Evolutionary conservation across 1,284 basidiomycete species (phyloP).

Genomic region (Sporisorium sorghi): DNA sequence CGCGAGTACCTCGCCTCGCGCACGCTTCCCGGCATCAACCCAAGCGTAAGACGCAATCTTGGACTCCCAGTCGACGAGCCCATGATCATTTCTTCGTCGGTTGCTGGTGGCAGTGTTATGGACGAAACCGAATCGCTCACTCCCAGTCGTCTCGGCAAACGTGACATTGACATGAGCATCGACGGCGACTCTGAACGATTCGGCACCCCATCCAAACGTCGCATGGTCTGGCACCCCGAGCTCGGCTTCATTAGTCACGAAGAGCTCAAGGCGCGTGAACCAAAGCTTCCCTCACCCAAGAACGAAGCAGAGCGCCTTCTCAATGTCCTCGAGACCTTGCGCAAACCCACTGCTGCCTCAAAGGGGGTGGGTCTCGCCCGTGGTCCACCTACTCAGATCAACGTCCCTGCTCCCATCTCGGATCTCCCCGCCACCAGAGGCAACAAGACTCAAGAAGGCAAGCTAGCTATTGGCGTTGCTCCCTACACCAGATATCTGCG

Average conservation of each 20-base stretch:
- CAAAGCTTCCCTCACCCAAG: slow-evolving; percentile 63
- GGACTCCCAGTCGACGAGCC: slow-evolving; percentile 22
- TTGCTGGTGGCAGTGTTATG: slow-evolving; percentile 32
- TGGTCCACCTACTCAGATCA: slow-evolving; percentile 31
- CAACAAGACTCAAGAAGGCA: slow-evolving; percentile 12
- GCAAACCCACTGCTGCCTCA: slow-evolving; percentile 64
- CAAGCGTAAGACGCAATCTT: slow-evolving; percentile 23
- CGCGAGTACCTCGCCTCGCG: slow-evolving; percentile 47
- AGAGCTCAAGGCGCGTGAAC: slow-evolving; percentile 58
- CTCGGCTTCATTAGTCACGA: slow-evolving; percentile 64
- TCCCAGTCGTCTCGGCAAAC: slow-evolving; percentile 44
- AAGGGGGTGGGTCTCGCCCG: slow-evolving; percentile 32
- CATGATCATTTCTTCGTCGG: slow-evolving; percentile 25
- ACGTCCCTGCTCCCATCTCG: slow-evolving; percentile 49
- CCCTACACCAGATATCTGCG: slow-evolving; percentile 57
- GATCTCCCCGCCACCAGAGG: slow-evolving; percentile 24
- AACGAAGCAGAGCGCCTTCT: slow-evolving; percentile 70
- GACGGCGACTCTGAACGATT: slow-evolving; percentile 43
- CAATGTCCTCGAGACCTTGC: slow-evolving; percentile 69
- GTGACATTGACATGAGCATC: slow-evolving; percentile 52
- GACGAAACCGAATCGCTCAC: slow-evolving; percentile 40
- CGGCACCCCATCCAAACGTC: slow-evolving; percentile 54
- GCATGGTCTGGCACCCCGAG: slow-evolving; percentile 66
- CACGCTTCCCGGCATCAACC: slow-evolving; percentile 43
- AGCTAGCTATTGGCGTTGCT: slow-evolving; percentile 41